Evolutionary conservation across 2,329 filamentous ascomycete genomes (phyloP).

Genomic region (Monosporascus sp.): DNA sequence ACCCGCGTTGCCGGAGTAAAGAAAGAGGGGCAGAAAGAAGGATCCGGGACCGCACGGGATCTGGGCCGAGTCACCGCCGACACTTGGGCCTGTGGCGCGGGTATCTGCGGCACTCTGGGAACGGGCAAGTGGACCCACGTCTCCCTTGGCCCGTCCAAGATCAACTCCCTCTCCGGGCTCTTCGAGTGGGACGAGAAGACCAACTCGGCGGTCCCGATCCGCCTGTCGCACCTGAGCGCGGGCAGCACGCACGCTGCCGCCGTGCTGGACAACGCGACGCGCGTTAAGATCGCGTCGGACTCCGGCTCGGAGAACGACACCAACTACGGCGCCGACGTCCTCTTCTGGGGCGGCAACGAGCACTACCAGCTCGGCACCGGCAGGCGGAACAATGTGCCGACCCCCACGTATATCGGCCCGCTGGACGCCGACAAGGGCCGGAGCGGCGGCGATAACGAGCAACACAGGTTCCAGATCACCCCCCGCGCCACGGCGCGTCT

Average conservation of each 20-base stretch:
- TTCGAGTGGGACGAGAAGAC: conserved; percentile 79
- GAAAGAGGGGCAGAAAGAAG: conserved; percentile 24
- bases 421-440: conserved; percentile 54
- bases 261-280: conserved; percentile 75
- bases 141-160: conserved; percentile 69
- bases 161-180: conserved; percentile 77
- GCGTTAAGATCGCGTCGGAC: conserved; percentile 47
- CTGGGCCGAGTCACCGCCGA: conserved; percentile 62
- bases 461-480: conserved; percentile 74
- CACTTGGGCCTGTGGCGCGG: conserved; percentile 81
- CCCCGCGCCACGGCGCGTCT: conserved; percentile 67
- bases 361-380: conserved; percentile 89
- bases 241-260: conserved; percentile 79
- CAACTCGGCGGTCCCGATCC: conserved; percentile 69
- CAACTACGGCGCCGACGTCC: conserved; percentile 81
- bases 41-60: conserved; percentile 32
- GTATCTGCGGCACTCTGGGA: conserved; percentile 77
- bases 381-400: conserved; percentile 72
- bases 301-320: conserved; percentile 60
- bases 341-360: conserved; percentile 96
- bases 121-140: conserved; percentile 88
- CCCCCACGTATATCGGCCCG: conserved; percentile 73
- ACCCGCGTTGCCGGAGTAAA: conserved; percentile 43
- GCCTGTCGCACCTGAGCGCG: conserved; percentile 65
- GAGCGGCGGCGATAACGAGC: conserved; percentile 55